Base-by-base conservation (phyloP, 495 filamentous ascomycete species). In the Penicillium manginii region DNA sequence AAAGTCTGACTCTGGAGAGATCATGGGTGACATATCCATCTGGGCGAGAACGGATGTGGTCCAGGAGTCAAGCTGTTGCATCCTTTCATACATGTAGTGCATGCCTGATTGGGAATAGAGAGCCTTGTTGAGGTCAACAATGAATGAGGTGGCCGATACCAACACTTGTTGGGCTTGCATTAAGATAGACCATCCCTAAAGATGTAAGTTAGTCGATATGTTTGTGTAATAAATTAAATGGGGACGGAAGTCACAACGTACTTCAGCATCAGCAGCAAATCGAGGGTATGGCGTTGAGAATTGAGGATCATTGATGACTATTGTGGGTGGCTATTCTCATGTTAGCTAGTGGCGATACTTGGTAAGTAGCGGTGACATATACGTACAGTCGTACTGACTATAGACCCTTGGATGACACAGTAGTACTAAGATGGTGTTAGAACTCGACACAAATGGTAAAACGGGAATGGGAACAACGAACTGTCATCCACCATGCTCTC, bases 401-500 rank as follows among this genome's bases (percentile, higher is more conserved):
- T 86, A 6, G 82, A 82, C 3, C 81, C 79, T 69, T 87, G 84
- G 37, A 83, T 77, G 42, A 84, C 81, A 66, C 76, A 83, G 35
- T 84, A 81, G 60, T 85, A 86, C 81, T 83, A 64, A 14, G 19
- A 15, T 6, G 56, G 1, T 22, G 53, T 71, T 29, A 69, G 64
- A 37, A 4, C 14, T n/a, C 6, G n/a, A 10, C 15, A 7, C 40
- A 43, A n/a, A 43, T 2, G n/a, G 17, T 1, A 3, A 4, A 18
- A 43, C n/a, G 17, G 43, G 21, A 31, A 55, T 40, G 18, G 33
- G 37, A 31, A 15, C 2, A 19, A 23, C 67, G 35, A 73, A 81
- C 81, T 52, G 83, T 86, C 83, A 86, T 85, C 84, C 84, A 87
- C 84, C 84, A 87, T 46, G 79, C 76, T 61, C 83, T 76, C 32